Conservation (phyloP, 225 moss, liverwort and hornwort genomes). For the Ulota crispa region DNA sequence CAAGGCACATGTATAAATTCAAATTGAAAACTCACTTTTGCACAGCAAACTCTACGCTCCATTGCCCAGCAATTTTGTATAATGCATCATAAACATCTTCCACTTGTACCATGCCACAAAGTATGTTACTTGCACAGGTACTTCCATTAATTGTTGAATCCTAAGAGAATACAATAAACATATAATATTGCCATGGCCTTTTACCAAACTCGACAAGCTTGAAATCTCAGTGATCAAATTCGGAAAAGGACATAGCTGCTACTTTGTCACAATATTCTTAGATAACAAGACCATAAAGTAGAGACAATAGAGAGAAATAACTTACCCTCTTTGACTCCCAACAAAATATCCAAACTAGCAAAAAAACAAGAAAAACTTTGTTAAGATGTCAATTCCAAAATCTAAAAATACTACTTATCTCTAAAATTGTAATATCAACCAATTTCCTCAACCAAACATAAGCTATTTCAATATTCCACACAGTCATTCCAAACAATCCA, state of each 20-base stretch:
- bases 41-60: conserved; percentile 59
- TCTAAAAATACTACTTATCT: neutral
- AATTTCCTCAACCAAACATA: neutral
- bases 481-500: neutral
- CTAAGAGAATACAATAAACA: neutral
- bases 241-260: neutral
- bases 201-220: conserved; percentile 5
- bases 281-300: too few relatives aligned
- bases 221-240: neutral
- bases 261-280: conserved; percentile 11
- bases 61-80: conserved; percentile 43
- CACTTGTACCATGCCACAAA: conserved; percentile 33
- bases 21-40: conserved; percentile 43
- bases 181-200: neutral
- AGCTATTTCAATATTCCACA: neutral
- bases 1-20: neutral
- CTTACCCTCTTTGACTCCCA: conserved; percentile 52
- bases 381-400: neutral
- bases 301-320: conserved; percentile 11
- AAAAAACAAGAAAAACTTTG: neutral
- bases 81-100: conserved; percentile 48
- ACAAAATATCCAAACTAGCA: conserved; percentile 48
- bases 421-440: neutral
- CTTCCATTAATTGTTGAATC: neutral
- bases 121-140: neutral